Base-by-base conservation (phyloP, 495 filamentous ascomycete species). In the Xylaria cubensis region DNA sequence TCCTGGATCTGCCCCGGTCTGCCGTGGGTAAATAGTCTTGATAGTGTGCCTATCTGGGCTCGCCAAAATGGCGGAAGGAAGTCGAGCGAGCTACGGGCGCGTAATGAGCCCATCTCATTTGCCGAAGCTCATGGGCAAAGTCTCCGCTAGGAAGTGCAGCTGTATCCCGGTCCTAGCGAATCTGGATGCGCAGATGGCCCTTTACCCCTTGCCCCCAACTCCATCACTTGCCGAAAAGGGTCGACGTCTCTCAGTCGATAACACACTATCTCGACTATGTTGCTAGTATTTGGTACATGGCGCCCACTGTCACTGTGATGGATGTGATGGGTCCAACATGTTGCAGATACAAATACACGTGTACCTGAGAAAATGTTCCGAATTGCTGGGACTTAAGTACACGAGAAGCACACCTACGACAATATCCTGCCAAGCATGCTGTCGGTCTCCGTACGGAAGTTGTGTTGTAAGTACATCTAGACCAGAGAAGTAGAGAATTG, bases 251-350 rank as follows among this genome's bases (percentile, higher is more conserved):
- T 70, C 67, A 48, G 26, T 42, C 21, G 51, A 69, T 32, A 59
- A 12, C 32, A 21, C 21, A 32, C 46, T n/a, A n/a, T n/a, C n/a
- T n/a, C n/a, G n/a, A n/a, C n/a, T 48, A 19, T 17, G 17, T 0
- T 6, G 44, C 34, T 10, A 21, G 26, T n/a, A 24, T 26, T 34
- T 13, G 13, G 32, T 72, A n/a, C 32, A 42, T 58, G 10, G 50
- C 51, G n/a, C 34, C 21, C 39, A 48, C 41, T 36, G 55, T 68
- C 26, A 67, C 70, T 76, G 74, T 76, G 74, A 78, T 74, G 61
- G 63, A 74, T 74, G 77, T 78, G 73, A 77, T 42, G 55, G 67
- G 2, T 42, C 21, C 50, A 46, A 46, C 55, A 39, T 32, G 41
- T 72, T 66, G 48, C 64, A 61, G 59, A 62, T 66, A n/a, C 62